A percentile compares a stretch with the other conserved stretches of the same genome.
phyloP scores from a whole-genome alignment of 768 basidiomycete genomes.

The Pulveroboletus sp. region DNA sequence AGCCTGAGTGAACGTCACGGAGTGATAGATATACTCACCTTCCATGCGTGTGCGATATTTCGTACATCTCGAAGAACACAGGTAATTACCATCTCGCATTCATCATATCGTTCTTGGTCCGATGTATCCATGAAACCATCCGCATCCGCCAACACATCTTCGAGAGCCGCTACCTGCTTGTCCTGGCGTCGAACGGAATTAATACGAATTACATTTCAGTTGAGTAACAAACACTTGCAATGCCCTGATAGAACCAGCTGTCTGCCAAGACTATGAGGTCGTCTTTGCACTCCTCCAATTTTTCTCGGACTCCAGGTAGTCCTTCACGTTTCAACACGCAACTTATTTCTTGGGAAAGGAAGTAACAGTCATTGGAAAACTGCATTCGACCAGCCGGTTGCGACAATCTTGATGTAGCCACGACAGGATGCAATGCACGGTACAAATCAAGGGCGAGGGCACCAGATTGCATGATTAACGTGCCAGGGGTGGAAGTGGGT shows the following conservation, averaged over 20 bases:
- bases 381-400: conserved; percentile 60
- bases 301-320: conserved; percentile 37
- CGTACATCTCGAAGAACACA: conserved; percentile 63
- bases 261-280: conserved; percentile 56
- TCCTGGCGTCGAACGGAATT: conserved; percentile 15
- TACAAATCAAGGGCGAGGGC: conserved; percentile 73
- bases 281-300: conserved; percentile 48
- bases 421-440: conserved; percentile 74
- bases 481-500: conserved; percentile 43
- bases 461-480: conserved; percentile 57
- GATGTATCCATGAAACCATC: conserved; percentile 67
- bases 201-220: not conserved
- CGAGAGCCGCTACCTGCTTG: conserved; percentile 21
- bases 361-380: conserved; percentile 80
- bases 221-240: conserved; percentile 46
- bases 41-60: conserved; percentile 60
- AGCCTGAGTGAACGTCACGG: not conserved
- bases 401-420: conserved; percentile 46
- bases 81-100: conserved; percentile 68
- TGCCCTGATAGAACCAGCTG: conserved; percentile 66
- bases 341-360: conserved; percentile 52
- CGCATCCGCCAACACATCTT: conserved; percentile 49
- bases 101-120: conserved; percentile 73
- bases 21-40: conserved; percentile 47
- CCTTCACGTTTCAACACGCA: conserved; percentile 24